Percentiles rank a stretch among this genome's conserved stretches.
Evolutionary conservation across 345 rosid genomes (phyloP).

Genomic region (Lepidium aucheri): DNA sequence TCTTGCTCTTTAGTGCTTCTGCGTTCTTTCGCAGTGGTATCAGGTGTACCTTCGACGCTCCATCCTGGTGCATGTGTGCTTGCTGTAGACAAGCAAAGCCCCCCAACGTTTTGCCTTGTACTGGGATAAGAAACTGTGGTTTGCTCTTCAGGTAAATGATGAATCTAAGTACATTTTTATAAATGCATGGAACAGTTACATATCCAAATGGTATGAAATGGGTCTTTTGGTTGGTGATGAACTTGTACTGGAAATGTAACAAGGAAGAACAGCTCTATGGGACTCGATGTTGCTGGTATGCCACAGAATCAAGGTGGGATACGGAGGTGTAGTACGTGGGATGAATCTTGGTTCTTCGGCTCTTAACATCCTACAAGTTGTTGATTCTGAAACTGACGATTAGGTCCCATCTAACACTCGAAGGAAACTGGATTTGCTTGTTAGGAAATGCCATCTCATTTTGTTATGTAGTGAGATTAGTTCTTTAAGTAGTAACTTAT

Average conservation of each 20-base stretch:
- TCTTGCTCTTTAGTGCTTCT: slow-evolving; percentile 58
- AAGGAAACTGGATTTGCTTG: not conserved
- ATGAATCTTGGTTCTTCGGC: slow-evolving; percentile 90
- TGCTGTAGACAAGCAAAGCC: slow-evolving; percentile 63
- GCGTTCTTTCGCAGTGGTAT: slow-evolving; percentile 50
- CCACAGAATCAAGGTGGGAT: slow-evolving; percentile 69
- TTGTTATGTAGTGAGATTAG: not conserved
- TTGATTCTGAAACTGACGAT: slow-evolving; percentile 54
- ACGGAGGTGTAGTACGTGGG: slow-evolving; percentile 73
- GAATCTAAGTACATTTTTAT: not conserved
- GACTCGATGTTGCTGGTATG: slow-evolving; percentile 72
- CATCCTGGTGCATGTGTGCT: slow-evolving; percentile 87
- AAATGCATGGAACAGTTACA: not conserved
- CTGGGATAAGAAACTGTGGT: slow-evolving; percentile 86
- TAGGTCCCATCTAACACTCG: slow-evolving; percentile 4
- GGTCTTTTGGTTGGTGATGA: not conserved
- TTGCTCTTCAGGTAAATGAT: slow-evolving; percentile 73
- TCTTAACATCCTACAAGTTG: slow-evolving; percentile 61
- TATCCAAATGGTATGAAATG: not conserved
- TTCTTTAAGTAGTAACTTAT: not conserved
- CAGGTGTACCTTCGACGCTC: slow-evolving; percentile 58
- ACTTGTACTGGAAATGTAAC: slow-evolving; percentile 21
- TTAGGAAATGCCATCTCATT: not conserved
- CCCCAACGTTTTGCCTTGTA: slow-evolving; percentile 69
- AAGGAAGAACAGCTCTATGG: slow-evolving; percentile 95